A percentile compares a stretch with the other conserved stretches of the same genome.
These are phyloP conservation scores for Tetraselmis striata DNA, from an alignment of 139 green algal species.

Conservation along the genomic window DNA sequence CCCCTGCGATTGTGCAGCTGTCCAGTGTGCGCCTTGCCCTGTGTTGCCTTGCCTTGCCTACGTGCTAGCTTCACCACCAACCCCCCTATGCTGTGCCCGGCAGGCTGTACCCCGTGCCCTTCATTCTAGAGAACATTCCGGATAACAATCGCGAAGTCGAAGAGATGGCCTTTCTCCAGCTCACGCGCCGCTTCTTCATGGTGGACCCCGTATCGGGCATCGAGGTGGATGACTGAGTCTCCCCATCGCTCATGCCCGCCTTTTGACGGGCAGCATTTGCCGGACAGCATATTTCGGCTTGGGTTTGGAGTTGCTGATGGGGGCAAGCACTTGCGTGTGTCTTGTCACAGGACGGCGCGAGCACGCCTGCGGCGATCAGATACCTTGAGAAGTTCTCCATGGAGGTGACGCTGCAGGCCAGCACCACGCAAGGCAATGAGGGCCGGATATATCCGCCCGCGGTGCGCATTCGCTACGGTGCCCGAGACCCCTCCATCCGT, in stretches of 20 bases:
- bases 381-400: neutral
- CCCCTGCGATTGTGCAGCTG: too few species aligned
- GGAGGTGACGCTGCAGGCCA: neutral
- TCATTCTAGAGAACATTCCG: neutral
- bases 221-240: neutral
- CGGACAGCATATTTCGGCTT: too few species aligned
- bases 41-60: too few species aligned
- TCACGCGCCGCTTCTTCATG: conserved; percentile 3
- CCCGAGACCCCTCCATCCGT: neutral
- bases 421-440: neutral
- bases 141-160: neutral
- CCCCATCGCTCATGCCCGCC: too few species aligned
- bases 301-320: too few species aligned
- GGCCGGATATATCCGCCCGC: neutral
- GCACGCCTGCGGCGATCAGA: neutral
- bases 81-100: too few species aligned
- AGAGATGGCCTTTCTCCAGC: neutral
- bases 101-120: conserved; percentile 2
- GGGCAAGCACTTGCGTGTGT: too few species aligned
- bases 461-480: neutral
- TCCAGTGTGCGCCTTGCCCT: too few species aligned
- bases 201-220: neutral
- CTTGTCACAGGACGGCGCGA: neutral
- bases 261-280: too few species aligned
- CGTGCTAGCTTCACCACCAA: too few species aligned